Evolutionary conservation across 2,329 filamentous ascomycete species (phyloP).

Genomic region (Talaromyces pinophilus): DNA sequence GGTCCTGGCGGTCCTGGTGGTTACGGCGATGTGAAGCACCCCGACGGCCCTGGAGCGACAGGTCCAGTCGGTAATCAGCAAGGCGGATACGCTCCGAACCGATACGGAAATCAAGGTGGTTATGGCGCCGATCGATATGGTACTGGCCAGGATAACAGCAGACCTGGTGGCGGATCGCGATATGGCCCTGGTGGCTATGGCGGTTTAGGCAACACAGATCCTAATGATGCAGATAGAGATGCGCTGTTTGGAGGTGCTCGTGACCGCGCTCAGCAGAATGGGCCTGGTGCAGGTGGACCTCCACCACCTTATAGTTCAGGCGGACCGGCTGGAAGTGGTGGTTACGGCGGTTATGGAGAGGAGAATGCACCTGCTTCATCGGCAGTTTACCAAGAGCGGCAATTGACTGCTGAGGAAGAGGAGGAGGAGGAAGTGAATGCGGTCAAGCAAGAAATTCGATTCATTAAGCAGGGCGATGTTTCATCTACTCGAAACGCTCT

Average conservation of each 20-base stretch:
- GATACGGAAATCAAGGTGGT: conserved; percentile 33
- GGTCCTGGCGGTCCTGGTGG: conserved; percentile 21
- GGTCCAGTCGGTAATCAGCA: conserved; percentile 29
- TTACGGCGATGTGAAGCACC: conserved; percentile 24
- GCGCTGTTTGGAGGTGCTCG: conserved; percentile 61
- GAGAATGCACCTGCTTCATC: conserved; percentile 31
- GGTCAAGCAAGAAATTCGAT: conserved; percentile 71
- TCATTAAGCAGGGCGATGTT: conserved; percentile 76
- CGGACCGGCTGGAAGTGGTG: conserved; percentile 28
- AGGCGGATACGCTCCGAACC: conserved; percentile 38
- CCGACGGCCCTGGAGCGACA: conserved; percentile 26
- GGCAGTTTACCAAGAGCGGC: conserved; percentile 63
- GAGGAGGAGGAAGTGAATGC: conserved; percentile 71
- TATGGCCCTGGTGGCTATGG: conserved; percentile 57
- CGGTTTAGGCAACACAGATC: conserved; percentile 54
- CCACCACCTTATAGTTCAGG: conserved; percentile 39
- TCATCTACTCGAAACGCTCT: conserved; percentile 70
- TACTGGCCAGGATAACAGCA: conserved; percentile 54
- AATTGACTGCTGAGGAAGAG: conserved; percentile 80
- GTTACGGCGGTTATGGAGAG: conserved; percentile 28
- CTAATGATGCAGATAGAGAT: conserved; percentile 57
- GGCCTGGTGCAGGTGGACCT: conserved; percentile 38
- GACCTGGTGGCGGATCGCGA: conserved; percentile 45
- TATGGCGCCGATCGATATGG: conserved; percentile 47
- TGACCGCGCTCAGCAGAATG: conserved; percentile 51